Evolutionary conservation across 139 green algal species (phyloP).

Genomic region (Zygnema cylindricum): DNA sequence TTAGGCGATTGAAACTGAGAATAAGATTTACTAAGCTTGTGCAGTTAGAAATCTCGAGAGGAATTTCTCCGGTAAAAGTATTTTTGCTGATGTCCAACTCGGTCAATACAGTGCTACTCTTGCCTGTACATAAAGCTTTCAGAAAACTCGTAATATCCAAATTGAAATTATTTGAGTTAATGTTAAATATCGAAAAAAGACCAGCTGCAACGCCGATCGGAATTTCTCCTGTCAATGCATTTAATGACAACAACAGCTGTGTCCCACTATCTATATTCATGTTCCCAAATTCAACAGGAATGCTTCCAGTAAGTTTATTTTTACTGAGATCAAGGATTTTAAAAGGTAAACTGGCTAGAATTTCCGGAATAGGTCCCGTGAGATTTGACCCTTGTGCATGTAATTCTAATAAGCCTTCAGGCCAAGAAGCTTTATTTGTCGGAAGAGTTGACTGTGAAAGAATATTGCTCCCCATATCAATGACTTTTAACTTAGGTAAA

Average conservation of each 20-base stretch:
- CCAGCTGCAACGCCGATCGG: neutral
- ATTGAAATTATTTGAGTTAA: constrained; percentile 18
- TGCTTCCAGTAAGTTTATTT: constrained; percentile 35
- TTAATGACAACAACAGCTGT: neutral
- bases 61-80: constrained; percentile 27
- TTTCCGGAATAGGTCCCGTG: constrained; percentile 20
- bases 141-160: constrained; percentile 7
- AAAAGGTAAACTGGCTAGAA: neutral
- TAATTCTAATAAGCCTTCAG: neutral
- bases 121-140: neutral
- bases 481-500: no score
- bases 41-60: neutral
- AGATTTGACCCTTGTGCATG: no score
- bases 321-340: constrained; percentile 7
- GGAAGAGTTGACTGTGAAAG: neutral
- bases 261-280: neutral
- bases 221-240: neutral
- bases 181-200: neutral
- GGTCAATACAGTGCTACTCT: neutral
- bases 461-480: no score
- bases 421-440: neutral
- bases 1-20: constrained; percentile 28
- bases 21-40: neutral
- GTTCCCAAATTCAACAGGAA: neutral
- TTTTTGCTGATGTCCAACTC: constrained; percentile 15